phyloP scores from a whole-genome alignment of 2,329 filamentous ascomycete species.

The Penicillium sp. region DNA sequence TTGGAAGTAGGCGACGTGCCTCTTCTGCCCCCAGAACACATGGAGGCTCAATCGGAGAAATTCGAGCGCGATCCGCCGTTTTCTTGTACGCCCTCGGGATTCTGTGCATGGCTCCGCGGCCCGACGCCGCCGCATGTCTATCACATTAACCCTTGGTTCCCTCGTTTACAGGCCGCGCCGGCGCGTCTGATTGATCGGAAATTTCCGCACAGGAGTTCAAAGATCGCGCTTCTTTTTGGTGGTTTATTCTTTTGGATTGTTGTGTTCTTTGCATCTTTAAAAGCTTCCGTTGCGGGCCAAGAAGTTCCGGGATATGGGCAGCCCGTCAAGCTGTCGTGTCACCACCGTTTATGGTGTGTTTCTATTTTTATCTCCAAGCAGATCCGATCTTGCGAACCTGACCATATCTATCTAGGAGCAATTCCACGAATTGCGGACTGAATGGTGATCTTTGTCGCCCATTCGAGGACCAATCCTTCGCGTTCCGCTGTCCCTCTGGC shows the following conservation, averaged over 20 bases:
- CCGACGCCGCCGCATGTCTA: constrained; percentile 33
- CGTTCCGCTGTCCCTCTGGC: constrained; percentile 59
- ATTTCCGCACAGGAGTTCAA: constrained; percentile 24
- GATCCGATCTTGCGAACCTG: not conserved
- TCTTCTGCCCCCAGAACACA: constrained; percentile 12
- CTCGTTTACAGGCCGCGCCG: constrained; percentile 33
- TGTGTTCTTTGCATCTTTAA: constrained; percentile 33
- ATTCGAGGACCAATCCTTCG: constrained; percentile 53
- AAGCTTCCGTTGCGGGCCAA: constrained; percentile 30
- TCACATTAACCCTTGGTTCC: constrained; percentile 35
- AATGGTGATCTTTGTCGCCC: constrained; percentile 57
- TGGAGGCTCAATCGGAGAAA: not conserved
- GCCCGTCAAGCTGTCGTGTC: constrained; percentile 37
- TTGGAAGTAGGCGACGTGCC: constrained; percentile 22
- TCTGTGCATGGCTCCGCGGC: constrained; percentile 29
- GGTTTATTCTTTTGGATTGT: constrained; percentile 32
- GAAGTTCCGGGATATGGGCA: constrained; percentile 34
- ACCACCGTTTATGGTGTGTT: constrained; percentile 38
- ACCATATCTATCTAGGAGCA: constrained; percentile 22
- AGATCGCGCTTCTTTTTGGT: constrained; percentile 26
- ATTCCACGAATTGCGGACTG: constrained; percentile 50
- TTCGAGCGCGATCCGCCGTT: constrained; percentile 16
- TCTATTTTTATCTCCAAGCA: constrained; percentile 26
- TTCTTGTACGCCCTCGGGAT: constrained; percentile 24
- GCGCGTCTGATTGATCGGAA: constrained; percentile 31